Base-by-base conservation (phyloP, 192 early-diverging fungal genomes). In the Podila horticola region DNA sequence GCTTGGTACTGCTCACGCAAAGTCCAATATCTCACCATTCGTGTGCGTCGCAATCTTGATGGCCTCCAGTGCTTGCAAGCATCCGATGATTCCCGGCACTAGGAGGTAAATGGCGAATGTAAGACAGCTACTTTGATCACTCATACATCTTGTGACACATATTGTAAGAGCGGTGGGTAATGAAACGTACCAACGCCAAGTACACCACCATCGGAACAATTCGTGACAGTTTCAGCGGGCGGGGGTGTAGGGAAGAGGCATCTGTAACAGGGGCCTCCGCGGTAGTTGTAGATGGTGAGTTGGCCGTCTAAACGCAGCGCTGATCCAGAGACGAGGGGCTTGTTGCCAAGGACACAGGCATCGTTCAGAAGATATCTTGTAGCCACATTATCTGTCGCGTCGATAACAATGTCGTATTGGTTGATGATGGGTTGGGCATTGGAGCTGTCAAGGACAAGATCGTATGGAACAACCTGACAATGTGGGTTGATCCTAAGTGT, bases 311-410 rank as follows among this genome's bases (percentile, higher is more conserved):
- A 88, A 48, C 94, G 74, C 33, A 99, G 82, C 0, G 98, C 98
- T 69, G 94, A 94, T 58, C 95, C 97, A 12, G 95, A 96, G 3
- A 99, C 93, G 11, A 98, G 84, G 10, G 95, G 91, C 30, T 96
- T 95, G 1, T 87, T 84, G 11, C 88, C 74, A 49, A 99, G 66
- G 15, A 99, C 94, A 77, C 95, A 95, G 3, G 94, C 94, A 74
- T 99, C 98, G 85, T 96, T 99, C 38, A 99, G 73, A 28, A 99
- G 87, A 79, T 99, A 99, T 45, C 97, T 90, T 0, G 98, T 98
- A 2, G 96, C 94, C 4, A 95, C 96, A 84, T 99, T 99, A 83
- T 99, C 98, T 0, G 96, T 94, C 6, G 92, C 92, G 74, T 99
- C 98, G 3, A 99, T 82, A 0, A 99, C 88, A 11, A 97, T 87